Percentiles rank a stretch among this genome's conserved stretches.
Evolutionary conservation across 768 basidiomycete species (phyloP).

Genomic region (Asterophora parasitica): DNA sequence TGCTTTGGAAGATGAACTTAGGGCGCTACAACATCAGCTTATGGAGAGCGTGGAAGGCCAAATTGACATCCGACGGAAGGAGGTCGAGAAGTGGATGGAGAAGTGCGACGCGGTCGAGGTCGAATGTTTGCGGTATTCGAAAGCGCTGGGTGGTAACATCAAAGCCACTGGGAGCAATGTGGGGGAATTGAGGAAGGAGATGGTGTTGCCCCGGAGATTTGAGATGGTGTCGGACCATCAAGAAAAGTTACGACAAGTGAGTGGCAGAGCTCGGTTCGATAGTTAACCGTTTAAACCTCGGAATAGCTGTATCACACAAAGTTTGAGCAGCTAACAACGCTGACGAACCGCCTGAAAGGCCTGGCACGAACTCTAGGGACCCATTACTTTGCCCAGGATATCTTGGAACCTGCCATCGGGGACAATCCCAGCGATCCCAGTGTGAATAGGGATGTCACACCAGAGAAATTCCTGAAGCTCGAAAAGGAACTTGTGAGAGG

Average conservation of each 20-base stretch:
- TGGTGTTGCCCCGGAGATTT: conserved; percentile 66
- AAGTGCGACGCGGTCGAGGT: conserved; percentile 59
- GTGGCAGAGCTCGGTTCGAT: conserved; percentile 19
- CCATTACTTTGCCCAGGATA: conserved; percentile 54
- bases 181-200: conserved; percentile 66
- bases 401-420: conserved; percentile 43
- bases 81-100: conserved; percentile 72
- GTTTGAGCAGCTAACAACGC: conserved; percentile 66
- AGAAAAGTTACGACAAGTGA: conserved; percentile 75
- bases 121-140: conserved; percentile 61
- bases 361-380: conserved; percentile 58
- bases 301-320: conserved; percentile 68
- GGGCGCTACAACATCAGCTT: conserved; percentile 67
- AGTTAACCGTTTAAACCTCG: conserved; percentile 3
- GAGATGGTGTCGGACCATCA: conserved; percentile 66
- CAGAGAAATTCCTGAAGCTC: conserved; percentile 73
- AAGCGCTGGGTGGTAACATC: conserved; percentile 66
- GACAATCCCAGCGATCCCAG: conserved; percentile 32
- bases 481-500: conserved; percentile 84
- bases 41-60: conserved; percentile 71
- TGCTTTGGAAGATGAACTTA: conserved; percentile 78
- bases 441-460: conserved; percentile 65
- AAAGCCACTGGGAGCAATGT: conserved; percentile 63
- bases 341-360: conserved; percentile 59
- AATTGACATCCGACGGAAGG: conserved; percentile 61